phyloP scores from a whole-genome alignment of 208 protist species.

The Balamuthia mandrillaris region DNA sequence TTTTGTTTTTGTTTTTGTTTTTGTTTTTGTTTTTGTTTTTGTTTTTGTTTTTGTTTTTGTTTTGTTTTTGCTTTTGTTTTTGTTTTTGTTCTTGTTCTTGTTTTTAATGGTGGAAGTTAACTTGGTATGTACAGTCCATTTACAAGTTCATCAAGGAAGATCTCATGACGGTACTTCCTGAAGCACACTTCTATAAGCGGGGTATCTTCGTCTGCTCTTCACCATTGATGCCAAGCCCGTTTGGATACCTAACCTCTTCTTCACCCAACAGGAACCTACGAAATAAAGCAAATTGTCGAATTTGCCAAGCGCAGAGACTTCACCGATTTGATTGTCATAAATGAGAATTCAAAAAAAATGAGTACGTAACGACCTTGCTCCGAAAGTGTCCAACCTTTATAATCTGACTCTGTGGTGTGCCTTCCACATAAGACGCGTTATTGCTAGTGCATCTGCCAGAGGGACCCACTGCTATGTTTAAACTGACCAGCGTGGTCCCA shows the following conservation, averaged over 20 bases:
- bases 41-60: too few relatives aligned
- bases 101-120: too few relatives aligned
- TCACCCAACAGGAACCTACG: too few relatives aligned
- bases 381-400: too few relatives aligned
- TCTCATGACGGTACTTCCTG: conserved; percentile 67
- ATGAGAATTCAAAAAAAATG: conserved; percentile 73
- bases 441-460: conserved; percentile 79
- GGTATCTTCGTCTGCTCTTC: too few relatives aligned
- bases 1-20: too few relatives aligned
- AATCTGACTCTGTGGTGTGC: not conserved
- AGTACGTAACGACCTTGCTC: too few relatives aligned
- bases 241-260: too few relatives aligned
- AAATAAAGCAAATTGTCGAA: conserved; percentile 71
- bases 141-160: conserved; percentile 66
- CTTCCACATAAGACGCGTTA: conserved; percentile 41
- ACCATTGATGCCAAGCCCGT: too few relatives aligned
- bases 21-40: too few relatives aligned
- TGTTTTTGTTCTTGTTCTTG: too few relatives aligned
- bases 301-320: conserved; percentile 71
- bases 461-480: conserved; percentile 82
- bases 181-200: conserved; percentile 54
- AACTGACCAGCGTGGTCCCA: conserved; percentile 67
- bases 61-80: too few relatives aligned
- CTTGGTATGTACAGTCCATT: not conserved
- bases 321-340: conserved; percentile 79